Evolutionary conservation across 2,329 filamentous ascomycete species (phyloP).

Genomic region (Fusarium ambrosium): DNA sequence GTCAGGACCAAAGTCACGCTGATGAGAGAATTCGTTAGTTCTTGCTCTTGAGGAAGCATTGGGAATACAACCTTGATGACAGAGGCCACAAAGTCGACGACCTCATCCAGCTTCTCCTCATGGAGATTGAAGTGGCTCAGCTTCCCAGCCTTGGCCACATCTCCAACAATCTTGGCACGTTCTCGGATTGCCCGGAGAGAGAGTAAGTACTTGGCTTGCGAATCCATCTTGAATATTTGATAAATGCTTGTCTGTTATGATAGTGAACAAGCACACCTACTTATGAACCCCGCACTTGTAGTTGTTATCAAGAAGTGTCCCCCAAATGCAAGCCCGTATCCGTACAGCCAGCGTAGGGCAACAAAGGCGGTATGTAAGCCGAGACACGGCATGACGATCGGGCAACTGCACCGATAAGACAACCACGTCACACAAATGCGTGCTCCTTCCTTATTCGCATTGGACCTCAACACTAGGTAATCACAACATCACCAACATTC

Average conservation of each 20-base stretch:
- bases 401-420: background rate
- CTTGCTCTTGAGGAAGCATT: background rate
- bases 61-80: slow-evolving; percentile 57
- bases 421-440: slow-evolving; percentile 1
- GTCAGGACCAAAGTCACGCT: slow-evolving; percentile 66
- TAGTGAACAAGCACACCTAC: background rate
- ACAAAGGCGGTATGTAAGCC: background rate
- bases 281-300: slow-evolving; percentile 2
- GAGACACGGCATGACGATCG: background rate
- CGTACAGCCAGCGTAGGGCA: background rate
- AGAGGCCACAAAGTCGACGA: slow-evolving; percentile 57
- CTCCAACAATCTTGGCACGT: slow-evolving; percentile 49
- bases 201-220: slow-evolving; percentile 49
- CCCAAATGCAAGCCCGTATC: background rate
- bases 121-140: slow-evolving; percentile 60
- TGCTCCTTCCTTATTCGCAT: background rate
- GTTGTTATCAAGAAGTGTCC: background rate
- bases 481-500: background rate
- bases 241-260: background rate
- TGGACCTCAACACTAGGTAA: background rate
- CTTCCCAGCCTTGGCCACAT: slow-evolving; percentile 54
- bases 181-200: slow-evolving; percentile 55
- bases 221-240: slow-evolving; percentile 23
- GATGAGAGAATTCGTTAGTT: background rate
- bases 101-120: slow-evolving; percentile 52